Evolutionary conservation across 2,329 filamentous ascomycete species (phyloP), one percentile per base, ranked within the genome.

Genomic region (Venturia nashicola): DNA sequence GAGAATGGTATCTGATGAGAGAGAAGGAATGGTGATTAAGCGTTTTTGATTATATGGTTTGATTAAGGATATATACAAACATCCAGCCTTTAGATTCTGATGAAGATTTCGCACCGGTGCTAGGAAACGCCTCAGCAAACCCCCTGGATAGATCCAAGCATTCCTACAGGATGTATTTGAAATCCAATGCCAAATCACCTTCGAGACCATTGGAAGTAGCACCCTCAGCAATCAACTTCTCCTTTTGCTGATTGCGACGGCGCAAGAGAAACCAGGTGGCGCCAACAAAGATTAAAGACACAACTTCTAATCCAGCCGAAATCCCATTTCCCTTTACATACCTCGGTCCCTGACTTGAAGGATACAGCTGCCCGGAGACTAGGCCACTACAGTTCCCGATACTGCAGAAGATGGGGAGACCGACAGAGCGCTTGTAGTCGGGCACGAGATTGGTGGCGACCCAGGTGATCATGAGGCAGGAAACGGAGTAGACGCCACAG

Each of bases 321-420:
- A 71, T 66, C n/a, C 68, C 65, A 66, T 73, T 73, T 3, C 71
- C 70, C 16, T 64, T 55, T 2, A 71, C 60, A 59, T 74, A 76
- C 12, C 73, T 67, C 9, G 74, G 73, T 1, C 67, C 70, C 63
- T 74, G 69, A 0, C 67, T 62, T 20, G 55, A 68, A 0, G 73
- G 73, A 64, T 75, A 75, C n/a, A 75, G 64, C 66, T 75, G 72
- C 6, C 68, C 69, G 3, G 72, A 68, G 2, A 73, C 70, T 2
- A 75, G 43, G 9, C 67, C 68, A 2, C 71, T 72, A 7, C 70
- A 65, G 43, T 73, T 73, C 4, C 67, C 73, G 39, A 75, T 66
- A 5, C 69, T 72, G 48, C 70, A 70, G 32, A 69, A 65, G 43
- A 74, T 66, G 0, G 73, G 71, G 59, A 72, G 67, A 34, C 69